Base-by-base conservation (phyloP, 1,284 basidiomycete genomes). In the Boletus albobrunnescens region DNA sequence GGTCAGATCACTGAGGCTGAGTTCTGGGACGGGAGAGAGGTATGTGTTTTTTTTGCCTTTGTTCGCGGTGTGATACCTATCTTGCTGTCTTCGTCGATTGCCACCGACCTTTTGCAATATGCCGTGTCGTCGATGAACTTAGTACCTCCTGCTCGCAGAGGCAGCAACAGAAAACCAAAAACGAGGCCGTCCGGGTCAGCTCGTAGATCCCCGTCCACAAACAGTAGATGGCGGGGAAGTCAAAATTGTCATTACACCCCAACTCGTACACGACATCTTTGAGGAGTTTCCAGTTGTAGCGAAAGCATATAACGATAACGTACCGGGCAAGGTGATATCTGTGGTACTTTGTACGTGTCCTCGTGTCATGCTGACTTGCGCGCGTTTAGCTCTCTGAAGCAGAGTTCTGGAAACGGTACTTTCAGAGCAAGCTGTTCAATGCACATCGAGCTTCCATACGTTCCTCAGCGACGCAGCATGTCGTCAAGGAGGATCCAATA, bases 361-460 rank as follows among this genome's bases (percentile, higher is more conserved):
- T 2, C n/a, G 32, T 12, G 20, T 19, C 3, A 12, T 42, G 12
- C 24, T 57, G 38, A 64, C 16, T 8, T 2, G n/a, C n/a, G n/a
- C n/a, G 10, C 17, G 10, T 47, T 28, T 61, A 94, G 88, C 76
- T 97, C 36, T 81, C 82, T 24, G 92, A 97, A 67, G 84, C 80
- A 48, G 84, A 92, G 53, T 99, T 99, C 63, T 99, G 96, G 96
- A 86, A 82, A 55, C 81, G 95, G 30, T 99, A 98, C 71, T 98
- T 99, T 65, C 87, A 91, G 57, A 94, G 91, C 10, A 92, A 89
- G 60, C 75, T 99, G 9, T 98, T 96, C 76, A 91, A 97, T 62
- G 84, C 89, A 2, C 91, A 98, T 67, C 83, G 93, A 30, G 94
- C 95, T 2, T 94, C 90, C 23, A 92, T 94, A 50, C 82, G 94